Conservation (phyloP, 768 basidiomycete species). For the Phylloporus sp. region DNA sequence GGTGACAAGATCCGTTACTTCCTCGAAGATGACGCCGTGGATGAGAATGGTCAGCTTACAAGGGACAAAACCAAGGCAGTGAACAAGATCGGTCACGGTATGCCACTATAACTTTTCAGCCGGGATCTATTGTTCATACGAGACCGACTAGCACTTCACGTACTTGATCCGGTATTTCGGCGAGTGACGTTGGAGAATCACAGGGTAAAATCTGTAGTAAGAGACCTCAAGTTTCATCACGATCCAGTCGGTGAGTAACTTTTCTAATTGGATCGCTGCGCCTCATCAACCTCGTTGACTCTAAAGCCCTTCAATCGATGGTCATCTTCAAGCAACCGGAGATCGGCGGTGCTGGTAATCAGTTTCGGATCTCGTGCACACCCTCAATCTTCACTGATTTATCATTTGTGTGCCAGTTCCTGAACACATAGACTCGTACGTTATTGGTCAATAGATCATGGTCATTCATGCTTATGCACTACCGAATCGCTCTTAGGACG, state of each 20-base stretch:
- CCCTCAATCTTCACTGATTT: not conserved
- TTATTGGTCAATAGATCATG: slow-evolving; percentile 6
- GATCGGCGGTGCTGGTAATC: slow-evolving; percentile 86
- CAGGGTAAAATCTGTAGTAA: slow-evolving; percentile 61
- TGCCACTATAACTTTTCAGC: not conserved
- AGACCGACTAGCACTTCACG: slow-evolving; percentile 61
- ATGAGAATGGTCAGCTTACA: slow-evolving; percentile 62
- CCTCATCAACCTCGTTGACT: not conserved
- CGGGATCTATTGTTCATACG: not conserved
- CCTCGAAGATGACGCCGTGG: slow-evolving; percentile 85
- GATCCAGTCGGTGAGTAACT: slow-evolving; percentile 70
- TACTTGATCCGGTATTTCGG: slow-evolving; percentile 78
- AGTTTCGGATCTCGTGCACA: not conserved
- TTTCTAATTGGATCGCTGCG: not conserved
- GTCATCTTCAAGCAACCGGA: slow-evolving; percentile 92
- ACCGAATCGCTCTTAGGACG: slow-evolving; percentile 41
- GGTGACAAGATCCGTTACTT: slow-evolving; percentile 97
- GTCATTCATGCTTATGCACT: not conserved
- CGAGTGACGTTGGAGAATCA: slow-evolving; percentile 79
- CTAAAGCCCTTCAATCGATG: slow-evolving; percentile 84
- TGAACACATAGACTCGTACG: slow-evolving; percentile 92
- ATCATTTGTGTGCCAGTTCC: slow-evolving; percentile 51
- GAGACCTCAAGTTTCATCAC: slow-evolving; percentile 76
- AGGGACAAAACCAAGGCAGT: slow-evolving; percentile 73
- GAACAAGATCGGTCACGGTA: slow-evolving; percentile 95